These are phyloP conservation scores for Coniochaeta pulveracea DNA, from an alignment of 2,329 filamentous ascomycete genomes.

Conservation along the genomic window DNA sequence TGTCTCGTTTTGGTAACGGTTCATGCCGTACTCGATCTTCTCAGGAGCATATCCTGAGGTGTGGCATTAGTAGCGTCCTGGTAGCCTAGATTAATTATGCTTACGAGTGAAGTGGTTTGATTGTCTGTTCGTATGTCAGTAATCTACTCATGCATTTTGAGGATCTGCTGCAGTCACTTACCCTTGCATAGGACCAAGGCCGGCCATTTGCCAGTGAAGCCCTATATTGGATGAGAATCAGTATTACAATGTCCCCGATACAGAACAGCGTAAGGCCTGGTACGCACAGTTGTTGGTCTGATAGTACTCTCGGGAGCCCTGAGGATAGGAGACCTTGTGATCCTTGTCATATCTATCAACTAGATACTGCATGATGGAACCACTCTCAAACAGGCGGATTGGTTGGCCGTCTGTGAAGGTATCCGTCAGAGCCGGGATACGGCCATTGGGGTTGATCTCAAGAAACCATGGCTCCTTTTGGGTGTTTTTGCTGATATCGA, in stretches of 20 bases:
- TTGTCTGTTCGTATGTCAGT: constrained; percentile 31
- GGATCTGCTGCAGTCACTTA: not conserved
- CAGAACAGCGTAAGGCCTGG: not conserved
- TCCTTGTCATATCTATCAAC: constrained; percentile 71
- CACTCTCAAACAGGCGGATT: constrained; percentile 74
- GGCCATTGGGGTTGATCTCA: constrained; percentile 85
- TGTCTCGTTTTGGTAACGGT: constrained; percentile 74
- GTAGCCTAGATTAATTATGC: constrained; percentile 10
- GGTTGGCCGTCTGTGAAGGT: constrained; percentile 60
- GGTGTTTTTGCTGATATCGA: constrained; percentile 63
- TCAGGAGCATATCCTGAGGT: constrained; percentile 70
- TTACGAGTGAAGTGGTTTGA: constrained; percentile 69
- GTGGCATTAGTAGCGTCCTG: too few species aligned
- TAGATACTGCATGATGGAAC: constrained; percentile 75
- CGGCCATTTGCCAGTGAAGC: constrained; percentile 67
- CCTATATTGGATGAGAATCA: too few species aligned
- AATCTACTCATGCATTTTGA: not conserved
- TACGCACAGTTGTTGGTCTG: constrained; percentile 63
- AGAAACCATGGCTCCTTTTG: constrained; percentile 85
- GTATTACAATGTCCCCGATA: too few species aligned
- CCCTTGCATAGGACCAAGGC: constrained; percentile 70
- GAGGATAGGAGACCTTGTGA: constrained; percentile 71
- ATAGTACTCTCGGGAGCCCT: constrained; percentile 61
- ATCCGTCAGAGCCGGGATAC: constrained; percentile 81
- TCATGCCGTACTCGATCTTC: constrained; percentile 70